A percentile compares a stretch with the other conserved stretches of the same genome.
phyloP scores from a whole-genome alignment of 148 eudicot genomes.

The Rhododendron griersonianum region DNA sequence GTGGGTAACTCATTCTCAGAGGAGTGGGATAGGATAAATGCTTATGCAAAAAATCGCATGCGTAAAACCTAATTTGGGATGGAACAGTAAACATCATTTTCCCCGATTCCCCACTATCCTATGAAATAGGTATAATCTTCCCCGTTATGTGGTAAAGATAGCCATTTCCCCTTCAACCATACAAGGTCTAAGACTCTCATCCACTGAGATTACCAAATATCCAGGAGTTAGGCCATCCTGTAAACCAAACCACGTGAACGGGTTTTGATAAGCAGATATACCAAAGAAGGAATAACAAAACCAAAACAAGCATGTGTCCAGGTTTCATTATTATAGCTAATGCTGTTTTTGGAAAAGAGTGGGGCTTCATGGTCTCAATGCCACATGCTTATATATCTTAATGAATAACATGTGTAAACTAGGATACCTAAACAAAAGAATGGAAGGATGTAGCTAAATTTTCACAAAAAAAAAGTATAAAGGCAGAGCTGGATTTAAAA shows the following conservation, averaged over 20 bases:
- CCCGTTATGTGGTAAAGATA: neutral
- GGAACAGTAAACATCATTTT: neutral
- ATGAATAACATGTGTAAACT: conserved; percentile 6
- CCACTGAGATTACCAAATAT: conserved; percentile 2
- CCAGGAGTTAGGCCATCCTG: conserved; percentile 17
- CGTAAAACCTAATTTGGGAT: neutral
- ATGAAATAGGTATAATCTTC: neutral
- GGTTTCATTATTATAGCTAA: neutral
- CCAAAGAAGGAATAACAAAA: neutral
- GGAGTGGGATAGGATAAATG: neutral
- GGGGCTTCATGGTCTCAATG: conserved; percentile 3
- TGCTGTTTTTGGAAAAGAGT: neutral
- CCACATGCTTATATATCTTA: conserved; percentile 8
- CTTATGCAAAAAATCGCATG: neutral
- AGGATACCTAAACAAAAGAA: conserved; percentile 11
- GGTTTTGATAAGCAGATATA: conserved; percentile 7
- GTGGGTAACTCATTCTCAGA: neutral
- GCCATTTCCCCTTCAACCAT: neutral
- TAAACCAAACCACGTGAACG: neutral
- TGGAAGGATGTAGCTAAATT: neutral
- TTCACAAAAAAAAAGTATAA: neutral
- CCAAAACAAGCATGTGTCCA: neutral
- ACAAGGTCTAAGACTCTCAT: neutral
- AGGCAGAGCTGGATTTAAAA: neutral
- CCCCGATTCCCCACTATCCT: neutral